Conservation (phyloP, 148 eudicot genomes). For the Rhododendron ferrugineum region DNA sequence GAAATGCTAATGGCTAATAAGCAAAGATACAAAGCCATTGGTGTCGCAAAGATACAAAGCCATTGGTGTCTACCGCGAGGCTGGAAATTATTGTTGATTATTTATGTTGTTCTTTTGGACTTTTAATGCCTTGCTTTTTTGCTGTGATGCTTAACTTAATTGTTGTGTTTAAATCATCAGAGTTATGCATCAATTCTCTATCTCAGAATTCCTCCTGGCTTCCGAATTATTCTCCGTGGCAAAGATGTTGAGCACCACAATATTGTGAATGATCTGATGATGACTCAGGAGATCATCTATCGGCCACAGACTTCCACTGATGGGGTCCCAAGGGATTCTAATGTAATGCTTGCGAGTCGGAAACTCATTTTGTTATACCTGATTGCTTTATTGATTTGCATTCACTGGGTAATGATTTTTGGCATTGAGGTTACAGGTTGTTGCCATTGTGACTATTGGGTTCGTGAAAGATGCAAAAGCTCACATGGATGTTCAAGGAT, state of each 20-base stretch:
- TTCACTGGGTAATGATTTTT: neutral
- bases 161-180: constrained; percentile 36
- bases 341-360: constrained; percentile 38
- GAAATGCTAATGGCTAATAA: neutral
- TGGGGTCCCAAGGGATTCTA: constrained; percentile 49
- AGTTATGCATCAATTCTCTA: constrained; percentile 90
- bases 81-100: neutral
- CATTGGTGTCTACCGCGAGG: neutral
- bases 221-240: constrained; percentile 79
- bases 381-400: neutral
- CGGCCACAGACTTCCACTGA: constrained; percentile 59
- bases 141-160: constrained; percentile 7
- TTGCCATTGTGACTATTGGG: constrained; percentile 78
- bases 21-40: neutral
- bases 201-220: constrained; percentile 63
- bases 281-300: constrained; percentile 60
- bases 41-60: neutral
- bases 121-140: neutral
- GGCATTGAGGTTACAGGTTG: constrained; percentile 42
- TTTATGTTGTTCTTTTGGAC: neutral
- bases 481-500: constrained; percentile 97
- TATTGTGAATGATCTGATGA: constrained; percentile 84
- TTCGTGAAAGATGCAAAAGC: constrained; percentile 84
- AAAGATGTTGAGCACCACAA: constrained; percentile 82
- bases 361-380: constrained; percentile 4